Conservation (phyloP, 352 stramenopile genomes). For the Globisporangium radiosum region DNA sequence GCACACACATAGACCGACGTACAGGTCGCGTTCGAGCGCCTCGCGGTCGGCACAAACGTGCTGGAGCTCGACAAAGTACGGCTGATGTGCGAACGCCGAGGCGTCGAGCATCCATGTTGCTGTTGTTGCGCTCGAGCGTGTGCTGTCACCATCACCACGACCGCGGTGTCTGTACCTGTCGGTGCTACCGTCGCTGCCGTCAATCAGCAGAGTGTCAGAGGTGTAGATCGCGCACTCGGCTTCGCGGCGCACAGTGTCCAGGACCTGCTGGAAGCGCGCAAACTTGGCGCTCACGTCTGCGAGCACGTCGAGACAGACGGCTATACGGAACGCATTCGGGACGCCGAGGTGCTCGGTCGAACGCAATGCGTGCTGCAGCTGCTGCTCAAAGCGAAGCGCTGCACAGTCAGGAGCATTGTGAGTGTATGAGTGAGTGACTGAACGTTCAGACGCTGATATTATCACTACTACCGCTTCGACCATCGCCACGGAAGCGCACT, state of each 20-base stretch:
- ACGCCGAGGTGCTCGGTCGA: slow-evolving; percentile 48
- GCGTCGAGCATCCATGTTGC: slow-evolving; percentile 4
- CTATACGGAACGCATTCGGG: slow-evolving; percentile 51
- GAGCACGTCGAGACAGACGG: slow-evolving; percentile 51
- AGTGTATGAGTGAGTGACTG: background rate
- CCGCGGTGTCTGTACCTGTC: background rate
- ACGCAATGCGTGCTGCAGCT: slow-evolving; percentile 38
- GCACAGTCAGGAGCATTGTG: background rate
- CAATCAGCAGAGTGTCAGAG: background rate
- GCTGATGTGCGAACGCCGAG: slow-evolving; percentile 21
- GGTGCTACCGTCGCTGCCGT: background rate
- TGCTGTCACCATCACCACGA: background rate
- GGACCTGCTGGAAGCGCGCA: slow-evolving; percentile 36
- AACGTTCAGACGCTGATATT: background rate
- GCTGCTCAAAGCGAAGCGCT: slow-evolving; percentile 35
- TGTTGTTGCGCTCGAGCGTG: background rate
- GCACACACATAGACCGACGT: slow-evolving; percentile 4
- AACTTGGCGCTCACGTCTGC: slow-evolving; percentile 38
- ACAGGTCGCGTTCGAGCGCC: slow-evolving; percentile 30
- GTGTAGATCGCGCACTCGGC: slow-evolving; percentile 38
- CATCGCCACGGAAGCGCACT: background rate
- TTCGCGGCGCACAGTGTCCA: slow-evolving; percentile 25
- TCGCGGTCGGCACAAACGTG: slow-evolving; percentile 31
- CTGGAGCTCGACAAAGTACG: slow-evolving; percentile 55
- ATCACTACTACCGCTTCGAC: no score